Base-by-base conservation (phyloP, 768 basidiomycete genomes). In the Calocybe gangraenosa region DNA sequence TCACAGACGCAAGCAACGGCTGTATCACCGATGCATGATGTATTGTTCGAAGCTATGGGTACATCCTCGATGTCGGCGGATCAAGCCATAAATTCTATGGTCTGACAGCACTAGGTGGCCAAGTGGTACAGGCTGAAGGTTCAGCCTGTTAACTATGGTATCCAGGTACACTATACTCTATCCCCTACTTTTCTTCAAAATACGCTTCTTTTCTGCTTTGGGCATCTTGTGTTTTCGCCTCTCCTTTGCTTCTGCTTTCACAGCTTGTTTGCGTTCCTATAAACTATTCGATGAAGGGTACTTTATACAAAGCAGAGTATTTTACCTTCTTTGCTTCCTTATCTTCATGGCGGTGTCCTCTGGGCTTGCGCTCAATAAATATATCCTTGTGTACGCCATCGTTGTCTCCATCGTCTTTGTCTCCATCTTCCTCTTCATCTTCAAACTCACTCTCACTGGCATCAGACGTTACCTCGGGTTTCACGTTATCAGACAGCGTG, bases 261-360 rank as follows among this genome's bases (percentile, higher is more conserved):
- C 79, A 3, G 83, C 82, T 60, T 90, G 90, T 68, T 98, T 97
- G 18, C 94, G 81, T 64, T 94, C 92, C 93, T 95, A 54, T 14
- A 46, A 44, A 44, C 48, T 47, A 37, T 35, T 45, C 41, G 43
- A 49, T 31, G 38, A 46, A 44, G 25, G 23, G 34, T 37, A 25
- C 51, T 28, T 40, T 20, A 20, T 23, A 40, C 23, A 32, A 42
- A 18, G 49, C 48, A 42, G 47, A 37, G 48, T 18, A 15, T 56
- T 65, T 37, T 47, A 87, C 93, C 82, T 89, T 95, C 68, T 95
- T 98, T 0, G 75, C 82, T 19, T 92, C 90, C 47, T 81, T 81
- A 59, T 96, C 93, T 69, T 97, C 95, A 55, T 94, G 85, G 49
- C 90, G 79, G 67, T 96, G 94, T 1, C 96, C 94, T 53, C 88